Evolutionary conservation across 192 early-diverging fungal species (phyloP).

Genomic region (Pilaira anomala): DNA sequence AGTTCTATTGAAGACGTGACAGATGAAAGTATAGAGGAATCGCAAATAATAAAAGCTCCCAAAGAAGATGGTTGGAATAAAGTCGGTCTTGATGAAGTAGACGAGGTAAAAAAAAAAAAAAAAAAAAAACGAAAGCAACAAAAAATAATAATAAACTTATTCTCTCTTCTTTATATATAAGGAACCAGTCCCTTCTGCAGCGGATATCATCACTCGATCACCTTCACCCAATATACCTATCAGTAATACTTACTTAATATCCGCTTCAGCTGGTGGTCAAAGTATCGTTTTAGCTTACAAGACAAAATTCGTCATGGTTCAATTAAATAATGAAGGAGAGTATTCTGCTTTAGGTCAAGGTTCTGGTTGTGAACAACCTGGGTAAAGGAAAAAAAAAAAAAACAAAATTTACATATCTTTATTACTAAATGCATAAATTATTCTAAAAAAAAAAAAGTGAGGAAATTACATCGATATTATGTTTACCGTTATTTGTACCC

Average conservation of each 20-base stretch:
- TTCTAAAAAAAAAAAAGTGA: constrained; percentile 31
- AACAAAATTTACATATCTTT: background rate
- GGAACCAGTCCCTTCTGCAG: background rate
- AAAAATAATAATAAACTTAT: too few species aligned
- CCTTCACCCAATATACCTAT: constrained; percentile 17
- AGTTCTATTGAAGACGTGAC: constrained; percentile 26
- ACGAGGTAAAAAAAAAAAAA: constrained; percentile 12
- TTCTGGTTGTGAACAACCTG: constrained; percentile 37
- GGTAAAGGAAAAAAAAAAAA: constrained; percentile 20
- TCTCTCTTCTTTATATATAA: background rate
- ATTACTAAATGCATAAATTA: background rate
- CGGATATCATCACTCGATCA: constrained; percentile 9
- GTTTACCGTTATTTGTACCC: constrained; percentile 50
- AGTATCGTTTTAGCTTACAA: constrained; percentile 31
- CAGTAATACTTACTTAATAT: constrained; percentile 32
- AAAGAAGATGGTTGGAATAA: constrained; percentile 36
- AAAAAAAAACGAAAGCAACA: too few species aligned
- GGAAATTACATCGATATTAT: constrained; percentile 46
- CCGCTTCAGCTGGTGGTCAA: constrained; percentile 28
- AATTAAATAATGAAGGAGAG: constrained; percentile 25
- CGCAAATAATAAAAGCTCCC: constrained; percentile 4
- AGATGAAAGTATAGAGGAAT: constrained; percentile 12
- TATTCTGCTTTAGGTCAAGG: constrained; percentile 45
- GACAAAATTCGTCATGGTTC: constrained; percentile 35
- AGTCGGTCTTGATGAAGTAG: constrained; percentile 33